A percentile compares a stretch with the other conserved stretches of the same genome.
Evolutionary conservation across 1,284 basidiomycete genomes (phyloP).

Genomic region (Chiua sp.): DNA sequence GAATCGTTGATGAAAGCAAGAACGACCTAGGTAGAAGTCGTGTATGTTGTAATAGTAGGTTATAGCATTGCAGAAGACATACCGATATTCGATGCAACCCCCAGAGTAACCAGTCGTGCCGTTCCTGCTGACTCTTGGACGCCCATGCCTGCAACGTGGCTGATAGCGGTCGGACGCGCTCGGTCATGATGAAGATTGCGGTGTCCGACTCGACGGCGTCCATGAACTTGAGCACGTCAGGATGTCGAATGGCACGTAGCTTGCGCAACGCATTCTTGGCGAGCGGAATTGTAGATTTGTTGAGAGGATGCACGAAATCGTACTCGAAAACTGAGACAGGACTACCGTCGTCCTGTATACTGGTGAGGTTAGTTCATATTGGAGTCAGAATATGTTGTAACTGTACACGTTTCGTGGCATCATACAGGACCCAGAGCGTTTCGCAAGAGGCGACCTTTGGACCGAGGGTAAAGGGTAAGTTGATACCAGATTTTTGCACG

Average conservation of each 20-base stretch:
- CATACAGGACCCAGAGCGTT: constrained; percentile 22
- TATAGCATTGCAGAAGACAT: constrained; percentile 8
- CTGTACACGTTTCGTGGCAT: no score
- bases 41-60: constrained; percentile 12
- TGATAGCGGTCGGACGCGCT: constrained; percentile 84
- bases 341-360: no score
- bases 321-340: constrained; percentile 90
- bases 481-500: constrained; percentile 88
- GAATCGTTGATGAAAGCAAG: constrained; percentile 92
- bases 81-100: constrained; percentile 92
- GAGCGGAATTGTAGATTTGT: constrained; percentile 69
- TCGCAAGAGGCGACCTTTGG: constrained; percentile 42
- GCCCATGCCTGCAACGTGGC: constrained; percentile 77
- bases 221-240: constrained; percentile 95
- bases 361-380: no score
- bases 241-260: constrained; percentile 89
- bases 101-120: constrained; percentile 93
- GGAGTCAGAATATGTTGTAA: no score
- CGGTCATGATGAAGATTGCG: constrained; percentile 92
- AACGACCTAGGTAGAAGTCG: constrained; percentile 64
- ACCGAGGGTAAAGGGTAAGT: constrained; percentile 89
- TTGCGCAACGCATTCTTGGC: constrained; percentile 94
- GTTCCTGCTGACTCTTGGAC: constrained; percentile 64
- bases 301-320: constrained; percentile 68
- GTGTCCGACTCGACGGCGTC: constrained; percentile 91